A percentile compares a stretch with the other conserved stretches of the same genome.
These are phyloP conservation scores for Diaporthe aspalathi DNA, from an alignment of 2,329 filamentous ascomycete species.

Conservation along the genomic window DNA sequence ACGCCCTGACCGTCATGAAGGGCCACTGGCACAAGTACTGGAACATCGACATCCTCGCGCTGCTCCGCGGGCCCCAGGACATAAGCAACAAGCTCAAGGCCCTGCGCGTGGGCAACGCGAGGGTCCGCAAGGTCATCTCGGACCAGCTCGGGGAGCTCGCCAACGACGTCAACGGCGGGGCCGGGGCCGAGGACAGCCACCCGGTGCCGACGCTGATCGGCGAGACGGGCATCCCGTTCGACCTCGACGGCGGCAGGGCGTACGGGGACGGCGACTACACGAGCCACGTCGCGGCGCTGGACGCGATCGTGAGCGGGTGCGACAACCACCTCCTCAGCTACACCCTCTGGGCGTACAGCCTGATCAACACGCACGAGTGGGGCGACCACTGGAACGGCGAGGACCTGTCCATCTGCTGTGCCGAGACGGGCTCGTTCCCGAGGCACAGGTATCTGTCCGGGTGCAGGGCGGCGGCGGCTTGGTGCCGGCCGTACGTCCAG, in stretches of 20 bases:
- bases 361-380: constrained; percentile 43
- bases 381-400: constrained; percentile 45
- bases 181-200: not conserved
- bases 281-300: constrained; percentile 42
- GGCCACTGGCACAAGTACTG: constrained; percentile 43
- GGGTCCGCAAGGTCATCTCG: constrained; percentile 41
- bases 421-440: constrained; percentile 42
- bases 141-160: constrained; percentile 41
- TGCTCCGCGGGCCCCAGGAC: constrained; percentile 41
- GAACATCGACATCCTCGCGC: constrained; percentile 43
- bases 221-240: constrained; percentile 44
- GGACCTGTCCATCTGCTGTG: constrained; percentile 43
- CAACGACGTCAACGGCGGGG: constrained; percentile 35
- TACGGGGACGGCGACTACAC: constrained; percentile 43
- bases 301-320: constrained; percentile 41
- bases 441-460: constrained; percentile 36
- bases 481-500: constrained; percentile 42
- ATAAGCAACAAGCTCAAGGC: constrained; percentile 41
- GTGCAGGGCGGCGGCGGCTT: constrained; percentile 40
- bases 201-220: constrained; percentile 41
- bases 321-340: constrained; percentile 42
- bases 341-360: constrained; percentile 43
- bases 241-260: constrained; percentile 41
- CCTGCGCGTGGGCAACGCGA: constrained; percentile 40
- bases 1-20: constrained; percentile 44